Evolutionary conservation across 2,329 filamentous ascomycete genomes (phyloP).

Genomic region (Laburnicola sp.): DNA sequence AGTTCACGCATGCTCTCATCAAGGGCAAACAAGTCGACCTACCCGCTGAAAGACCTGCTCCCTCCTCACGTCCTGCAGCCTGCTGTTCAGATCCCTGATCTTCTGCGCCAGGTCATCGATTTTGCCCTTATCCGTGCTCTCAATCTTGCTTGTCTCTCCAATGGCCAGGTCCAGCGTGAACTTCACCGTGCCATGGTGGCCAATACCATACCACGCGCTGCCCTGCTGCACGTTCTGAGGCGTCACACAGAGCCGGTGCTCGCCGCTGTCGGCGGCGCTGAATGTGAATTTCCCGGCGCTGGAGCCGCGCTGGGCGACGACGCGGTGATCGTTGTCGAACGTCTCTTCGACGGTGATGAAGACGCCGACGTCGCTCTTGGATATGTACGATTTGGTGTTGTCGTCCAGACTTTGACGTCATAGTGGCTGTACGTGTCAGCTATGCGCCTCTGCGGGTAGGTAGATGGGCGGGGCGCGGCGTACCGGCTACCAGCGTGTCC

Average conservation of each 20-base stretch:
- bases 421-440: slow-evolving; percentile 64
- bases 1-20: background rate
- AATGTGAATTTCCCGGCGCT: slow-evolving; percentile 88
- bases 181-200: slow-evolving; percentile 75
- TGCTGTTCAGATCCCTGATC: slow-evolving; percentile 83
- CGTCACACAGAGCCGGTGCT: slow-evolving; percentile 94
- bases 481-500: slow-evolving; percentile 91
- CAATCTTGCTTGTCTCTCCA: slow-evolving; percentile 90
- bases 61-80: slow-evolving; percentile 83
- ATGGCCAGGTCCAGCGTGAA: slow-evolving; percentile 89
- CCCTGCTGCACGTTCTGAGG: slow-evolving; percentile 73
- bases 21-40: slow-evolving; percentile 25
- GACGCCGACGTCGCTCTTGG: slow-evolving; percentile 76
- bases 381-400: slow-evolving; percentile 66
- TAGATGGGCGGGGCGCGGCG: slow-evolving; percentile 35
- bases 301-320: slow-evolving; percentile 81
- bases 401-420: slow-evolving; percentile 82
- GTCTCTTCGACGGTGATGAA: slow-evolving; percentile 94
- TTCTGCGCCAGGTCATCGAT: slow-evolving; percentile 86
- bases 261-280: slow-evolving; percentile 88
- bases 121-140: slow-evolving; percentile 91
- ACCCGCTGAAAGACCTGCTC: slow-evolving; percentile 98
- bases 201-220: slow-evolving; percentile 68
- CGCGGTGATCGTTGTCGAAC: slow-evolving; percentile 97
- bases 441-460: background rate